Evolutionary conservation across 164 flowering plant genomes (phyloP).

Genomic region (Platanus orientalis): DNA sequence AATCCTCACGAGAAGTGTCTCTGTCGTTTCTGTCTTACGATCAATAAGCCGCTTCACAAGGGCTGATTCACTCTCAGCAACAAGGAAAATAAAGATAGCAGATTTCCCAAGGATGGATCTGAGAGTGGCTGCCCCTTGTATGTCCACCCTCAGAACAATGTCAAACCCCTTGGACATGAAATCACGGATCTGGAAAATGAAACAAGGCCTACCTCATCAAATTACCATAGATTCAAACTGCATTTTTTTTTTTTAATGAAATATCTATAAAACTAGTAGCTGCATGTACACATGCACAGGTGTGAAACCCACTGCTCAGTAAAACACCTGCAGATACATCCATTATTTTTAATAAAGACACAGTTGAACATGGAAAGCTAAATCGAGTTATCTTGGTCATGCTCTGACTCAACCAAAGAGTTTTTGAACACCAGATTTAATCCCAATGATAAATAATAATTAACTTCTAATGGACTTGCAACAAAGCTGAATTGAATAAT

Average conservation of each 20-base stretch:
- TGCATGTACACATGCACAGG: too few species aligned
- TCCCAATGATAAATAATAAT: too few species aligned
- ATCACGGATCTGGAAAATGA: slow-evolving; percentile 48
- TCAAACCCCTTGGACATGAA: slow-evolving; percentile 76
- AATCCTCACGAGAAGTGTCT: slow-evolving; percentile 65
- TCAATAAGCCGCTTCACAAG: slow-evolving; percentile 68
- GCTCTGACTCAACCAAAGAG: too few species aligned
- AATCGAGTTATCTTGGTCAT: too few species aligned
- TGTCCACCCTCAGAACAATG: slow-evolving; percentile 80
- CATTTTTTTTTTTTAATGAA: not conserved
- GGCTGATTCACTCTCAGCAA: slow-evolving; percentile 75
- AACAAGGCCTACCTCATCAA: slow-evolving; percentile 2
- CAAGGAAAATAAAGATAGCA: slow-evolving; percentile 71
- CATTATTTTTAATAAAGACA: too few species aligned
- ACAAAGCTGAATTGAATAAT: too few species aligned
- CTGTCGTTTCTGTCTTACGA: slow-evolving; percentile 70
- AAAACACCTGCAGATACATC: too few species aligned
- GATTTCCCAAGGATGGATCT: slow-evolving; percentile 58
- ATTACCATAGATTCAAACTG: not conserved
- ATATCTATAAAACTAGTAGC: too few species aligned
- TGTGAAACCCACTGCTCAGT: too few species aligned
- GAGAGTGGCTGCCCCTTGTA: slow-evolving; percentile 81
- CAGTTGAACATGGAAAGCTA: too few species aligned
- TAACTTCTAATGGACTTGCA: too few species aligned
- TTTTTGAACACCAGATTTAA: too few species aligned